phyloP scores from a whole-genome alignment of 345 rosid genomes.

The Gossypium raimondii region DNA sequence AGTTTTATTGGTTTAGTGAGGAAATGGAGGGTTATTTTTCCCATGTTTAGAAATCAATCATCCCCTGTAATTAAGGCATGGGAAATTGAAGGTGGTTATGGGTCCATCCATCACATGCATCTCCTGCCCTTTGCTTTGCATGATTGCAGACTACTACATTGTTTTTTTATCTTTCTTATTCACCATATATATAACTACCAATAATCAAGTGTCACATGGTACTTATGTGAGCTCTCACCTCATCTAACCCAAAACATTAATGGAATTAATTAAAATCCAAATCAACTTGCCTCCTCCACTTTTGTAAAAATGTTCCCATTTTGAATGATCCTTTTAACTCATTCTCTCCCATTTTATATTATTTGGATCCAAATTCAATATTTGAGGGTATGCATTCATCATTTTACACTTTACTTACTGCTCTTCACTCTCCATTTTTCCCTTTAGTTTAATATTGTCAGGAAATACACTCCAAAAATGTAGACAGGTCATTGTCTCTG shows the following conservation, averaged over 20 bases:
- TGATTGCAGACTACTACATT: background rate
- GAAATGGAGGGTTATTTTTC: too few relatives aligned
- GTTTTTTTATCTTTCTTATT: background rate
- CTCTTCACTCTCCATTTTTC: too few relatives aligned
- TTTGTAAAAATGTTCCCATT: background rate
- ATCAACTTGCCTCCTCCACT: background rate
- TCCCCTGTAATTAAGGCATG: conserved; percentile 16
- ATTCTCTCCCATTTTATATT: too few relatives aligned
- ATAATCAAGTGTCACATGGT: conserved; percentile 10
- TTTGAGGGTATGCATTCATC: too few relatives aligned
- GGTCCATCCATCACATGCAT: conserved; percentile 10
- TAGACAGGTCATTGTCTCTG: too few relatives aligned
- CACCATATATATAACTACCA: background rate
- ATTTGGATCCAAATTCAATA: too few relatives aligned
- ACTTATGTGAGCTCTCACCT: background rate
- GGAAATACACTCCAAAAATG: too few relatives aligned
- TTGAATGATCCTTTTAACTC: too few relatives aligned
- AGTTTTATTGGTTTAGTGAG: too few relatives aligned
- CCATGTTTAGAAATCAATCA: background rate
- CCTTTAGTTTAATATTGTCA: too few relatives aligned
- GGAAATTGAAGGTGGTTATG: conserved; percentile 1
- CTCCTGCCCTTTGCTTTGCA: background rate
- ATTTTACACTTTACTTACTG: too few relatives aligned
- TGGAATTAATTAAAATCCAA: background rate
- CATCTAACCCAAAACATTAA: conserved; percentile 14